phyloP scores from a whole-genome alignment of 2,329 filamentous ascomycete genomes.

The Beauveria bassiana region DNA sequence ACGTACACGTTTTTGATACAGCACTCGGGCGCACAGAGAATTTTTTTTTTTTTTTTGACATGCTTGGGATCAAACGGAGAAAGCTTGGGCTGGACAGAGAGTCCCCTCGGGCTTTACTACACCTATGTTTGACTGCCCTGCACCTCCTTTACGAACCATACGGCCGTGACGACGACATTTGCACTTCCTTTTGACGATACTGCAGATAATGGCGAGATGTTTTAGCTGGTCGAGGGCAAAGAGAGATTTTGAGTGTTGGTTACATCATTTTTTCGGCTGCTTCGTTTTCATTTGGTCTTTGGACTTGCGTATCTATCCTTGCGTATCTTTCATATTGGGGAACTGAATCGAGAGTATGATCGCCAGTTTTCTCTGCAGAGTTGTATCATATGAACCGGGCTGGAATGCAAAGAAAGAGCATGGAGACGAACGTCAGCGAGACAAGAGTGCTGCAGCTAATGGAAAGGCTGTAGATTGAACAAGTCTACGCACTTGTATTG shows the following conservation, averaged over 20 bases:
- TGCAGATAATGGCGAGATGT: conserved; percentile 5
- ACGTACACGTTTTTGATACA: neutral
- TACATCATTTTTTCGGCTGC: conserved; percentile 4
- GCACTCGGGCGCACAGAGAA: conserved; percentile 1
- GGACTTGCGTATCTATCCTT: conserved; percentile 1
- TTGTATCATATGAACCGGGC: conserved; percentile 8
- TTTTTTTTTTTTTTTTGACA: neutral
- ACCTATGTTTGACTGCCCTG: neutral
- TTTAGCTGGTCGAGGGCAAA: conserved; percentile 2
- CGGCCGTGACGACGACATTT: conserved; percentile 7
- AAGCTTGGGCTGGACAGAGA: neutral
- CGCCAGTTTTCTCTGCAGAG: neutral
- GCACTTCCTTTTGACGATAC: neutral
- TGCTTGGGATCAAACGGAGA: neutral
- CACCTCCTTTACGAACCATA: neutral
- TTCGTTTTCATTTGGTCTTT: neutral
- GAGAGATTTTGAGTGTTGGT: neutral
- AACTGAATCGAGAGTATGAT: neutral
- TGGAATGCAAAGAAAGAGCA: neutral
- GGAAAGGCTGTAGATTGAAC: neutral
- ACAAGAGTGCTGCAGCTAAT: neutral
- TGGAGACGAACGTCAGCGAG: neutral
- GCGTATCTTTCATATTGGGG: neutral
- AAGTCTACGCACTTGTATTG: neutral
- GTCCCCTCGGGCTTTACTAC: neutral